A percentile compares a stretch with the other conserved stretches of the same genome.
These are phyloP conservation scores for Stachybotrys chartarum DNA, from an alignment of 2,329 filamentous ascomycete genomes.

Conservation along the genomic window DNA sequence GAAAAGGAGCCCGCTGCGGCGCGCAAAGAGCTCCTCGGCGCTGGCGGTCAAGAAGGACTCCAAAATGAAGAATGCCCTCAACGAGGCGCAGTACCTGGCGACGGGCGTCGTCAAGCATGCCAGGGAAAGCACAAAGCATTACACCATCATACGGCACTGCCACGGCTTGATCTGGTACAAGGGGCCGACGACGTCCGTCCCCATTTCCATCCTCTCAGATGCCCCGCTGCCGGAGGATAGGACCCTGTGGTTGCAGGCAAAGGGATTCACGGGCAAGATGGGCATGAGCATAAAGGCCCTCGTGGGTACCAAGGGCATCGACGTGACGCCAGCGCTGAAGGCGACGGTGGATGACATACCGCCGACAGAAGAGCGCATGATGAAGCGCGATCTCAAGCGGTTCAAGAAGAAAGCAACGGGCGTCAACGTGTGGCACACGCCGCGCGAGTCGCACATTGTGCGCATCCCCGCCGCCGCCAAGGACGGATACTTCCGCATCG, in stretches of 20 bases:
- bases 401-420: slow-evolving; percentile 51
- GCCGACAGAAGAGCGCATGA: slow-evolving; percentile 53
- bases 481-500: slow-evolving; percentile 63
- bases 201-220: slow-evolving; percentile 58
- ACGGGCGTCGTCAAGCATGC: slow-evolving; percentile 58
- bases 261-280: slow-evolving; percentile 60
- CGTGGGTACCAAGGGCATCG: slow-evolving; percentile 49
- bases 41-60: slow-evolving; percentile 9
- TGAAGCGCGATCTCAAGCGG: slow-evolving; percentile 60
- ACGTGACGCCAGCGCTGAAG: slow-evolving; percentile 54
- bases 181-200: slow-evolving; percentile 55
- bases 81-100: slow-evolving; percentile 58
- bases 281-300: slow-evolving; percentile 61
- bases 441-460: slow-evolving; percentile 57
- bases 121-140: slow-evolving; percentile 57
- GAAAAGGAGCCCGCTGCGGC: slow-evolving; percentile 9
- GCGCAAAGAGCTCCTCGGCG: slow-evolving; percentile 24
- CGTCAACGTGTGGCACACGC: slow-evolving; percentile 35
- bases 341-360: slow-evolving; percentile 41
- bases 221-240: slow-evolving; percentile 47
- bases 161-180: slow-evolving; percentile 58
- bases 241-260: slow-evolving; percentile 60
- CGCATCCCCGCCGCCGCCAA: slow-evolving; percentile 55
- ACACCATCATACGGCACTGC: slow-evolving; percentile 60
- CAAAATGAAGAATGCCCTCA: slow-evolving; percentile 40